Conservation (phyloP, 345 rosid genomes). For the Populus tremula region DNA sequence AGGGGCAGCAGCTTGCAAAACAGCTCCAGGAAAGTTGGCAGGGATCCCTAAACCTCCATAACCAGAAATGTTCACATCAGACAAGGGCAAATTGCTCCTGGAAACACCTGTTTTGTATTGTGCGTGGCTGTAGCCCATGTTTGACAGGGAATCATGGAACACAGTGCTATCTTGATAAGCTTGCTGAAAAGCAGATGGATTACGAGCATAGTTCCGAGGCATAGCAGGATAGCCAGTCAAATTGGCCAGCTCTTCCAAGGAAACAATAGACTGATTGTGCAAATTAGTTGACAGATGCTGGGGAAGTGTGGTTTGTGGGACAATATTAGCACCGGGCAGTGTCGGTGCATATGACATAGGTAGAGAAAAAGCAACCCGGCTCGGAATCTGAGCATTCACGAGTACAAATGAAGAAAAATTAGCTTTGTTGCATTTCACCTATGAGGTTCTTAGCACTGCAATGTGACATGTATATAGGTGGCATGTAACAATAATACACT, state of each 20-base stretch:
- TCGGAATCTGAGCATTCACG: constrained; percentile 23
- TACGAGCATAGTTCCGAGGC: constrained; percentile 19
- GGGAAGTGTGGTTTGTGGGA: constrained; percentile 9
- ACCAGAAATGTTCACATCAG: constrained; percentile 18
- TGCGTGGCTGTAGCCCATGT: constrained; percentile 21
- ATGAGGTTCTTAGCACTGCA: neutral
- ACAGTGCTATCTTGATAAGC: constrained; percentile 18
- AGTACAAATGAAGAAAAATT: neutral
- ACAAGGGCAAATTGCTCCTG: constrained; percentile 21
- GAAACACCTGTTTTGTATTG: constrained; percentile 13
- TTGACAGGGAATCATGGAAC: constrained; percentile 26
- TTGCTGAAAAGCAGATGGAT: constrained; percentile 27
- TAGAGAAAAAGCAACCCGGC: constrained; percentile 20
- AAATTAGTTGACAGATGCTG: constrained; percentile 18
- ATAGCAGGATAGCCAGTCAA: constrained; percentile 20
- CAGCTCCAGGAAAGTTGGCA: constrained; percentile 18
- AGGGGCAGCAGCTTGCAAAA: constrained; percentile 18
- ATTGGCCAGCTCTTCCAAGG: constrained; percentile 12
- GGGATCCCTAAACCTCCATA: constrained; percentile 30
- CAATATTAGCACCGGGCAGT: constrained; percentile 14
- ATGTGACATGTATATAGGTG: neutral
- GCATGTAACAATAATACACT: neutral
- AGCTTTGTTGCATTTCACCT: constrained; percentile 1
- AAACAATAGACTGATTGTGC: constrained; percentile 14
- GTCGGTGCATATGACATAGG: constrained; percentile 15